Conservation (phyloP, 2,329 filamentous ascomycete species). For the Exophiala sp. region DNA sequence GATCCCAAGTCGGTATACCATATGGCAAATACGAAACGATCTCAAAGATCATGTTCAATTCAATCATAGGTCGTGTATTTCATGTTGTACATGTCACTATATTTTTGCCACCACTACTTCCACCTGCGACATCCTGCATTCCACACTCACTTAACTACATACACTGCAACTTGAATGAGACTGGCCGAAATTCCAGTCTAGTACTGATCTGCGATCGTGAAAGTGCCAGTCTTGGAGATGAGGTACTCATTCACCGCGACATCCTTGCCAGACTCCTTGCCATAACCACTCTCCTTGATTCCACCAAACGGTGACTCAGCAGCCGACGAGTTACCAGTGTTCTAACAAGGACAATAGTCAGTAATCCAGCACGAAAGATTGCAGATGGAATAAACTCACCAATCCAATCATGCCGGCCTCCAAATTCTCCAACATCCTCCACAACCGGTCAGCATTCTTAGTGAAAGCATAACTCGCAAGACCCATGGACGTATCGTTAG, state of each 20-base stretch:
- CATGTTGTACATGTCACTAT: no score
- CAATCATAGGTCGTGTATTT: no score
- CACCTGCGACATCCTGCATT: no score
- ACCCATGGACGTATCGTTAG: constrained; percentile 28
- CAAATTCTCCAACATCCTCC: constrained; percentile 63
- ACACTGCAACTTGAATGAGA: no score
- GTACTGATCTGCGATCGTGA: constrained; percentile 58
- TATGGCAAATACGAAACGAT: no score
- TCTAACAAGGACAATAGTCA: constrained; percentile 10
- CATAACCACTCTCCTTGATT: constrained; percentile 66
- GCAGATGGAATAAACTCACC: constrained; percentile 37
- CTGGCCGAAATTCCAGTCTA: constrained; percentile 25
- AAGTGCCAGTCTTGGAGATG: constrained; percentile 63
- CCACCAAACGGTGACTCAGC: constrained; percentile 66
- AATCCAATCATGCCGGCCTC: constrained; percentile 67
- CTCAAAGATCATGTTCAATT: no score
- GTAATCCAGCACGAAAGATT: neutral
- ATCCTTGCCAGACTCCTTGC: constrained; percentile 65
- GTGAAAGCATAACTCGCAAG: constrained; percentile 65
- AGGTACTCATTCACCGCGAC: constrained; percentile 62
- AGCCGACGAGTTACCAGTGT: constrained; percentile 58
- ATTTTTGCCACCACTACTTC: no score
- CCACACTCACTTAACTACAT: no score
- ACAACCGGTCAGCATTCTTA: constrained; percentile 63
- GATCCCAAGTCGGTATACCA: no score